Conservation (phyloP, 306 rosid species). For the Ormosia semicastrata region DNA sequence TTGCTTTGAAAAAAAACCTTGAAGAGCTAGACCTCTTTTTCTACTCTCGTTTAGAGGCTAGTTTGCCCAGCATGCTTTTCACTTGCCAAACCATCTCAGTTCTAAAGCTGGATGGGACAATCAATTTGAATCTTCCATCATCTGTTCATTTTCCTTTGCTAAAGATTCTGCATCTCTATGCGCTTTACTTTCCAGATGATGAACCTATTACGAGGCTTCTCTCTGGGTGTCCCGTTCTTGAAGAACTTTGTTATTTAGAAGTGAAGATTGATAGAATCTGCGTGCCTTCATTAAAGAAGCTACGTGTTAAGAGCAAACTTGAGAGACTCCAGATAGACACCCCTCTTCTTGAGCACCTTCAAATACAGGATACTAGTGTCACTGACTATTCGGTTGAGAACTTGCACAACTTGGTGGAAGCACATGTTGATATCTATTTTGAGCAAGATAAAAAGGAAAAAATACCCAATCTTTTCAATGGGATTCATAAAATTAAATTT, state of each 20-base stretch:
- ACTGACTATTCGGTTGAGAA: not conserved
- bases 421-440: not conserved
- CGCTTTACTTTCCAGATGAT: not conserved
- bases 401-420: not conserved
- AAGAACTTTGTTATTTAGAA: not conserved
- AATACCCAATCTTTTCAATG: not conserved
- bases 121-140: not conserved
- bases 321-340: not conserved
- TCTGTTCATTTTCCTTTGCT: not conserved
- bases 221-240: slow-evolving; percentile 8
- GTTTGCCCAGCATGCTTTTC: not conserved
- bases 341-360: not conserved
- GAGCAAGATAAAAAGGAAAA: not conserved
- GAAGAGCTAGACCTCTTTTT: not conserved
- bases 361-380: not conserved
- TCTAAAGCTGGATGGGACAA: not conserved
- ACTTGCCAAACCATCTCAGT: not conserved
- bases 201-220: not conserved
- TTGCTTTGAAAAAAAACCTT: not conserved
- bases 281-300: not conserved
- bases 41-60: too few relatives aligned
- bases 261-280: not conserved
- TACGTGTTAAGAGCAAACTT: not conserved
- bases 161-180: not conserved
- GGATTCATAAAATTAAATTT: not conserved